These are phyloP conservation scores for Gomphus bonarii DNA, from an alignment of 1,284 basidiomycete species.

Conservation along the genomic window DNA sequence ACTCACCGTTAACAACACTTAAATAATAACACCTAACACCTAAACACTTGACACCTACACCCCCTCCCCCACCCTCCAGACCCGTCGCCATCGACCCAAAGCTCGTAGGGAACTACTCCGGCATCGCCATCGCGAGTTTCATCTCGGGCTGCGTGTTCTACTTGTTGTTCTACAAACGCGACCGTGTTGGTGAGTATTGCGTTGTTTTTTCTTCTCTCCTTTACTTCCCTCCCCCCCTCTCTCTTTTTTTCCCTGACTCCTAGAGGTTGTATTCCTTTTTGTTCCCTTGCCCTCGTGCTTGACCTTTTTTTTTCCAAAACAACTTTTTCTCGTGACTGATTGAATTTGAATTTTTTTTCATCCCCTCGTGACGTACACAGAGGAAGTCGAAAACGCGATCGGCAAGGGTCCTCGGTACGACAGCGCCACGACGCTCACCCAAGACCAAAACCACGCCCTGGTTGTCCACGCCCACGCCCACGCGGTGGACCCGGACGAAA, in stretches of 20 bases:
- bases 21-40: no score
- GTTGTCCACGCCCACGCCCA: no score
- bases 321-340: no score
- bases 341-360: no score
- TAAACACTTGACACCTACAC: no score
- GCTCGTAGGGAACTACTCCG: slow-evolving; percentile 44
- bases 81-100: slow-evolving; percentile 35
- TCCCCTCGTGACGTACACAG: background rate
- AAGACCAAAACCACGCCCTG: background rate
- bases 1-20: no score
- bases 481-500: no score
- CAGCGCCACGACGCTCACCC: slow-evolving; percentile 5
- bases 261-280: no score
- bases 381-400: slow-evolving; percentile 10
- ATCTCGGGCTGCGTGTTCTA: slow-evolving; percentile 47
- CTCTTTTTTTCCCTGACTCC: background rate
- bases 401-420: slow-evolving; percentile 7
- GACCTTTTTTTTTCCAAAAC: no score
- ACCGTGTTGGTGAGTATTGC: slow-evolving; percentile 19
- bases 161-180: slow-evolving; percentile 47
- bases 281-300: no score
- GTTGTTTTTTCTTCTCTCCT: no score
- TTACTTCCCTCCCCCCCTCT: no score
- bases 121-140: slow-evolving; percentile 30
- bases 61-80: background rate